A percentile compares a stretch with the other conserved stretches of the same genome.
These are phyloP conservation scores for Cordyceps farinosa DNA, from an alignment of 2,329 filamentous ascomycete species.

Conservation along the genomic window DNA sequence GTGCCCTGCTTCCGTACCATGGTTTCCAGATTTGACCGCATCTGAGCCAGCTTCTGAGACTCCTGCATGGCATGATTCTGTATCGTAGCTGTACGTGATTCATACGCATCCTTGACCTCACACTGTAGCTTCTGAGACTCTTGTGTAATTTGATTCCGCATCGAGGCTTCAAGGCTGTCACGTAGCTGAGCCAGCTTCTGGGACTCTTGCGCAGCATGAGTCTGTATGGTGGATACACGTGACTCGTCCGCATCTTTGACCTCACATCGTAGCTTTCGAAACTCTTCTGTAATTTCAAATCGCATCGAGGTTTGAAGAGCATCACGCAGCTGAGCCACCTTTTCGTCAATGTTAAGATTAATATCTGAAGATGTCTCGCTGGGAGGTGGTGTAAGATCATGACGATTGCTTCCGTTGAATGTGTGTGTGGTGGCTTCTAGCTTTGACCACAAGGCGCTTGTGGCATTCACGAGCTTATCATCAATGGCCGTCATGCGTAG, in stretches of 20 bases:
- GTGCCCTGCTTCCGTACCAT: neutral
- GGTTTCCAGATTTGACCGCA: neutral
- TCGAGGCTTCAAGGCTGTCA: neutral
- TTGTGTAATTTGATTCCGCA: neutral
- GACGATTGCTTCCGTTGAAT: neutral
- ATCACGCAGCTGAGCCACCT: neutral
- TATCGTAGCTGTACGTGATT: neutral
- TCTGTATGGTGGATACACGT: neutral
- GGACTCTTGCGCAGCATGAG: neutral
- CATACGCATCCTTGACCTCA: neutral
- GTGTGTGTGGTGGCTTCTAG: neutral
- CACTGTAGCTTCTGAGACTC: neutral
- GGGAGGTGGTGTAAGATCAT: conserved; percentile 1
- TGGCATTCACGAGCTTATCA: neutral
- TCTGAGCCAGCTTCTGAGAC: neutral
- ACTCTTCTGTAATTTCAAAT: neutral
- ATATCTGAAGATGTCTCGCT: conserved; percentile 9
- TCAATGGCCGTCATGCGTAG: conserved; percentile 1
- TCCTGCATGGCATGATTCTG: neutral
- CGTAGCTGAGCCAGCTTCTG: neutral
- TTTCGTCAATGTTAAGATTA: neutral
- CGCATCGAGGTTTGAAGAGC: neutral
- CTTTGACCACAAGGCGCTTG: neutral
- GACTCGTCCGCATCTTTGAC: neutral
- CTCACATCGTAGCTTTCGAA: neutral